A percentile compares a stretch with the other conserved stretches of the same genome.
Conservation (phyloP, 2,329 filamentous ascomycete species). For the Ophiocordyceps camponoti-floridani region DNA sequence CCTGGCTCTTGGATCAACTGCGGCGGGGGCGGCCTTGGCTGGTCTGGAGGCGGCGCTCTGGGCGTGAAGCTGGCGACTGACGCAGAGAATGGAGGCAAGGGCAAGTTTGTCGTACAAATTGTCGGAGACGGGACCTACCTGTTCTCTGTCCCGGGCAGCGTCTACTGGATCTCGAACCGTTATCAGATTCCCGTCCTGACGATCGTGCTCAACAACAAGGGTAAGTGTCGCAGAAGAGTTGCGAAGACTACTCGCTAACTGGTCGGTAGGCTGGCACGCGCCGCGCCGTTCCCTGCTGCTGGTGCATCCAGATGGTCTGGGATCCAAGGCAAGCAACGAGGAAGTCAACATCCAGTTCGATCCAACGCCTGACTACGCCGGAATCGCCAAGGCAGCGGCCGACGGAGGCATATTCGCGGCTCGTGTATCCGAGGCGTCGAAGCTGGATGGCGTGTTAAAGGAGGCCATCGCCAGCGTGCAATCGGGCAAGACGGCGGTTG, state of each 20-base stretch:
- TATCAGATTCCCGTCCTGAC: slow-evolving; percentile 37
- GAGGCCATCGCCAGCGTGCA: slow-evolving; percentile 32
- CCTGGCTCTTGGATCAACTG: slow-evolving; percentile 69
- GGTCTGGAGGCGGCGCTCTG: slow-evolving; percentile 59
- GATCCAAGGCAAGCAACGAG: slow-evolving; percentile 36
- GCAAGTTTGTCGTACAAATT: slow-evolving; percentile 34
- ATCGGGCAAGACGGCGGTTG: slow-evolving; percentile 30
- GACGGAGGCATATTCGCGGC: slow-evolving; percentile 34
- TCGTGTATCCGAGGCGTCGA: slow-evolving; percentile 24
- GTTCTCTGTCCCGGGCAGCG: slow-evolving; percentile 34
- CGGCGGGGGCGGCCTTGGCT: slow-evolving; percentile 63
- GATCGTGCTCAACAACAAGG: slow-evolving; percentile 38
- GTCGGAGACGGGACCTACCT: slow-evolving; percentile 40
- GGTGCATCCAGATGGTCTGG: slow-evolving; percentile 39
- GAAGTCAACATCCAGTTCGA: slow-evolving; percentile 45
- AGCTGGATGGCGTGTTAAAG: slow-evolving; percentile 27
- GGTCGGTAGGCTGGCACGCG: slow-evolving; percentile 34
- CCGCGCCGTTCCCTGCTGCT: slow-evolving; percentile 36
- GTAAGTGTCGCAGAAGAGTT: slow-evolving; percentile 9
- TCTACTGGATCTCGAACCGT: slow-evolving; percentile 36
- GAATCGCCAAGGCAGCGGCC: slow-evolving; percentile 41
- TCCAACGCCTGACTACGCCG: slow-evolving; percentile 38
- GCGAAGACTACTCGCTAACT: background rate
- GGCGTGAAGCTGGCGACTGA: slow-evolving; percentile 56
- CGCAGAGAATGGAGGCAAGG: slow-evolving; percentile 22